These are phyloP conservation scores for Exophiala aquamarina DNA, from an alignment of 2,329 filamentous ascomycete genomes.

Conservation along the genomic window DNA sequence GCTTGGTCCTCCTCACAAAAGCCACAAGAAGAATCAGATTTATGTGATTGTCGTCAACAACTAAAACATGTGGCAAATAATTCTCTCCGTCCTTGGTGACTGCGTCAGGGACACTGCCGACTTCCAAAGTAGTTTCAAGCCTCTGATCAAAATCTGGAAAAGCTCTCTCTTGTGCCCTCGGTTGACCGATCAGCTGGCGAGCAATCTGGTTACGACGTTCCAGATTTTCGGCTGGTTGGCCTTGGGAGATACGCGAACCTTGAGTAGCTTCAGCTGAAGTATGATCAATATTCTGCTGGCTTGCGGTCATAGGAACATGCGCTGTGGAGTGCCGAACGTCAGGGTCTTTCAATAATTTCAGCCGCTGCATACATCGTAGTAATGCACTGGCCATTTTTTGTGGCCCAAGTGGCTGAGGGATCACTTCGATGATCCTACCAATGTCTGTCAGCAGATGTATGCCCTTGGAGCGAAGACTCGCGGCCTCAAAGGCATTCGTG, in stretches of 20 bases:
- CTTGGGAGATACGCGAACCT: too few relatives aligned
- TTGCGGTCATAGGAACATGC: constrained; percentile 9
- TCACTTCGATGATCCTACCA: constrained; percentile 37
- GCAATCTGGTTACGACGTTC: too few relatives aligned
- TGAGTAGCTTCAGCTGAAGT: not conserved
- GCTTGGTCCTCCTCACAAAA: constrained; percentile 41
- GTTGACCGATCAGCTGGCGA: too few relatives aligned
- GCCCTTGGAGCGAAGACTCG: constrained; percentile 31
- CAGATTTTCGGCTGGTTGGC: too few relatives aligned
- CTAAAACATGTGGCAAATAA: constrained; percentile 33
- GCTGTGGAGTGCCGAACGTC: constrained; percentile 1
- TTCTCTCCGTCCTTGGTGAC: not conserved
- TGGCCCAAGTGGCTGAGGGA: constrained; percentile 41
- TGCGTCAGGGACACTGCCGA: not conserved
- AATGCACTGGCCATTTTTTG: constrained; percentile 42
- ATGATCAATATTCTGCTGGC: not conserved
- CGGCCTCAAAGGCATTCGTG: constrained; percentile 38
- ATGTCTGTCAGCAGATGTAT: constrained; percentile 26
- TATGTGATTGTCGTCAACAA: constrained; percentile 49
- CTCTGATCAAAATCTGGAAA: too few relatives aligned
- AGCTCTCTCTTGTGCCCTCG: too few relatives aligned
- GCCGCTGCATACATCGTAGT: constrained; percentile 24
- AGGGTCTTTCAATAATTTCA: constrained; percentile 13
- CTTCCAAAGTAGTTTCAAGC: too few relatives aligned
- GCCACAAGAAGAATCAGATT: constrained; percentile 47